A percentile compares a stretch with the other conserved stretches of the same genome.
Evolutionary conservation across 768 basidiomycete species (phyloP).

Genomic region (Gymnopilus junonius): DNA sequence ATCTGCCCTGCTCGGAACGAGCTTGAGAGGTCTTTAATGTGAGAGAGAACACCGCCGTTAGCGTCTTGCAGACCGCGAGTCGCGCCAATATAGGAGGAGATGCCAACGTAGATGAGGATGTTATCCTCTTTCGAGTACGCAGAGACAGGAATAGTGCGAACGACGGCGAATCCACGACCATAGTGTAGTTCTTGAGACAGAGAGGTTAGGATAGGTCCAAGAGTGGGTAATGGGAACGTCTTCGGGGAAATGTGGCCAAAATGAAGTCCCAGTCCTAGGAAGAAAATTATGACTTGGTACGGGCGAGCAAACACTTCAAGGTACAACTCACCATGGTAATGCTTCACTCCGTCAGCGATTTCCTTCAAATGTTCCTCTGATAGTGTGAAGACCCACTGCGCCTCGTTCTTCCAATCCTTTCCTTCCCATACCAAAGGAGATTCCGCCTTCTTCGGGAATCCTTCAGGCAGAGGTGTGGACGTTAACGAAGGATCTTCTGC

Average conservation of each 20-base stretch:
- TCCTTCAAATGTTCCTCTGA: conserved; percentile 35
- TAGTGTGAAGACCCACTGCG: conserved; percentile 44
- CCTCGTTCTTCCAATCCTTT: conserved; percentile 43
- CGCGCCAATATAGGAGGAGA: conserved; percentile 26
- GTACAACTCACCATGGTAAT: conserved; percentile 32
- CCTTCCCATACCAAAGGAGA: conserved; percentile 49
- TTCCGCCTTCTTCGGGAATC: conserved; percentile 39
- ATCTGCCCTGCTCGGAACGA: conserved; percentile 39
- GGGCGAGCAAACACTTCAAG: not conserved
- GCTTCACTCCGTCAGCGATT: conserved; percentile 37
- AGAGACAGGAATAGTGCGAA: conserved; percentile 50
- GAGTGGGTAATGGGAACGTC: conserved; percentile 51
- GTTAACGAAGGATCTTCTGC: conserved; percentile 36
- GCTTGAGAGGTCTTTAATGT: conserved; percentile 50
- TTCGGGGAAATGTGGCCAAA: conserved; percentile 33
- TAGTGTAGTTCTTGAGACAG: conserved; percentile 45
- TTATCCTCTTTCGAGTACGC: conserved; percentile 43
- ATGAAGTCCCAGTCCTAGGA: conserved; percentile 27
- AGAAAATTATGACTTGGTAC: not conserved
- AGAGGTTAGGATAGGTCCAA: conserved; percentile 37
- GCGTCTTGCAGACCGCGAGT: conserved; percentile 25
- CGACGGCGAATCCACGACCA: conserved; percentile 53
- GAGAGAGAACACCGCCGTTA: conserved; percentile 43
- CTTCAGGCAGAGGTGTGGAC: conserved; percentile 32
- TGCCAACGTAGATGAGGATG: conserved; percentile 47